These are phyloP conservation scores for Agroathelia rolfsii DNA, from an alignment of 1,284 basidiomycete species.

Conservation along the genomic window DNA sequence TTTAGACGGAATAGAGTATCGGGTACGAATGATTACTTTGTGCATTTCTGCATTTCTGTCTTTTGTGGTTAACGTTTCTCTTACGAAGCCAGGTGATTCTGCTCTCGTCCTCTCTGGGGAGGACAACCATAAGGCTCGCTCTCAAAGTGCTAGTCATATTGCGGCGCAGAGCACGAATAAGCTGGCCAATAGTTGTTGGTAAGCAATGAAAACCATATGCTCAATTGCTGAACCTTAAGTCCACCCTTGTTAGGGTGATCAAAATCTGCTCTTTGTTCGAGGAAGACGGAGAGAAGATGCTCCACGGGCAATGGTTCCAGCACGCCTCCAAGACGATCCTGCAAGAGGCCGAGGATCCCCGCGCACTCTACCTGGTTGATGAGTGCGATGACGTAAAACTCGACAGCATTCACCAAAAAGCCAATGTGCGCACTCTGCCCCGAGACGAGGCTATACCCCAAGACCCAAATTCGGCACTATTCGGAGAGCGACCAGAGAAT, in stretches of 20 bases:
- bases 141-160: constrained; percentile 23
- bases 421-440: constrained; percentile 33
- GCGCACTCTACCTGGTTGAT: constrained; percentile 41
- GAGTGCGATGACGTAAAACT: constrained; percentile 42
- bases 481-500: no score
- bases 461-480: constrained; percentile 26
- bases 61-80: constrained; percentile 6
- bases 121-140: constrained; percentile 30
- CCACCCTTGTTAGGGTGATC: constrained; percentile 4
- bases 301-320: constrained; percentile 57
- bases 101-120: constrained; percentile 48
- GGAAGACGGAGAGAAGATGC: constrained; percentile 29
- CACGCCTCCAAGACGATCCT: constrained; percentile 57
- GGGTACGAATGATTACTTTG: constrained; percentile 27
- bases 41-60: constrained; percentile 2
- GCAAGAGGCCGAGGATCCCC: constrained; percentile 53
- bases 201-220: constrained; percentile 12
- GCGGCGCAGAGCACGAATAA: constrained; percentile 30
- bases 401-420: constrained; percentile 44
- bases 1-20: constrained; percentile 47
- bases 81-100: constrained; percentile 41
- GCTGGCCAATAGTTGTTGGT: constrained; percentile 50
- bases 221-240: not conserved
- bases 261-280: constrained; percentile 52
- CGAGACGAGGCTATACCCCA: constrained; percentile 31